Percentiles rank a stretch among this genome's conserved stretches.
phyloP scores from a whole-genome alignment of 2,329 filamentous ascomycete genomes.

The Cladophialophora exuberans region DNA sequence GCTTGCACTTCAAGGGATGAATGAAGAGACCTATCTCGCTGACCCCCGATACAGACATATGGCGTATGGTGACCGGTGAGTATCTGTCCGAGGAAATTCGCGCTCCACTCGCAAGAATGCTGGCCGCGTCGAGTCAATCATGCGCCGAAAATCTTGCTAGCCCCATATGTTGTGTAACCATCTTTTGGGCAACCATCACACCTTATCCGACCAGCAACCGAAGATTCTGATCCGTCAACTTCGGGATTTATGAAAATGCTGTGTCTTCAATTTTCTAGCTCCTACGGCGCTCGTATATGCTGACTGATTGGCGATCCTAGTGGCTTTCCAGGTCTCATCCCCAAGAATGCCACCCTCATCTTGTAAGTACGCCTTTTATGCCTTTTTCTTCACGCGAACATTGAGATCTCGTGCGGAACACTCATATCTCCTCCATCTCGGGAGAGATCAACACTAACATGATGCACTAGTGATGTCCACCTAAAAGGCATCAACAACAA shows the following conservation, averaged over 20 bases:
- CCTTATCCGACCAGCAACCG: background rate
- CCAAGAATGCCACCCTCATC: constrained; percentile 72
- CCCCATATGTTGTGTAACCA: background rate
- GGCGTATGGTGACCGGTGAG: constrained; percentile 47
- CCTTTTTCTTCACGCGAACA: background rate
- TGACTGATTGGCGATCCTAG: constrained; percentile 46
- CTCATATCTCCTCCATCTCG: background rate
- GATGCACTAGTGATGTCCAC: constrained; percentile 63
- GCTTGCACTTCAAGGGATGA: background rate
- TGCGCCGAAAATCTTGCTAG: background rate
- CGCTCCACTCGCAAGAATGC: background rate
- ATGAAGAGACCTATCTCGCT: background rate
- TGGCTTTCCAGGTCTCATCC: constrained; percentile 79
- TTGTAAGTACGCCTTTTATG: constrained; percentile 66
- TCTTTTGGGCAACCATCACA: background rate
- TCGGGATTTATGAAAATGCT: background rate
- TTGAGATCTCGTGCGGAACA: background rate
- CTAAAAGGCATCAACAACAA: constrained; percentile 64
- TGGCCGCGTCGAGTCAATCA: background rate
- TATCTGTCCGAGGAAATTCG: constrained; percentile 14
- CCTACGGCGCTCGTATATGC: background rate
- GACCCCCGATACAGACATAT: constrained; percentile 22
- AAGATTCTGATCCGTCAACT: background rate
- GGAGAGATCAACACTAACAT: constrained; percentile 2
- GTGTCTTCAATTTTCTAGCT: background rate